Base-by-base conservation (phyloP, 2,329 filamentous ascomycete species). In the Acrocalymma vagum region DNA sequence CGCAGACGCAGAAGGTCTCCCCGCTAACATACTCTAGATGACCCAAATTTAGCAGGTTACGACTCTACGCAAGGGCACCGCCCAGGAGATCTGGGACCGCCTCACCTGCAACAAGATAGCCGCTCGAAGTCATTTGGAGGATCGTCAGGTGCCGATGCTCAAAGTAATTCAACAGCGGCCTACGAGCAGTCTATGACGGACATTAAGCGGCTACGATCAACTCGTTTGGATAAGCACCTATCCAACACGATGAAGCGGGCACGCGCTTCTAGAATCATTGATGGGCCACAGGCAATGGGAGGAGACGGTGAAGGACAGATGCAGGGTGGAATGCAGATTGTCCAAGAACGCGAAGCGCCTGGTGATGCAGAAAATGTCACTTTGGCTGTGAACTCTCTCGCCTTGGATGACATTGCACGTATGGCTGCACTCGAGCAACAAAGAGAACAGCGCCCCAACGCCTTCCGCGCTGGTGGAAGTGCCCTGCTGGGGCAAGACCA, bases 131-230 rank as follows among this genome's bases (percentile, higher is more conserved):
- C 87, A 2, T 87, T 86, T 65, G 82, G 82, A 29, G 86, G 84
- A 16, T 81, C 82, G 13, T 69, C 69, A 48, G 71, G 78, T 42
- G 75, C 72, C 39, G 84, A 86, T 34, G 76, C 75, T 21, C 80
- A 83, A 41, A 52, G 47, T 25, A 67, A 85, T 59, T 90, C 88
- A 35, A 67, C 60, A 22, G 60, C 67, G 11, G 90, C 88, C 18
- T 94, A 97, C 65, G 93, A 97, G 74, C 95, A 92, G 72, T 96
- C 93, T 30, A 85, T 99, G 55, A 95, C 94, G 54, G 94, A 99
- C 71, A 94, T 99, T 65, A 86, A 91, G 60, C 83, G 94, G 48
- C 74, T 99, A 44, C 85, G 93, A 53, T 97, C 94, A 48, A 97
- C 93, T 15, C 86, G 94, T 20, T 86, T 97, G 64, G 93, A 99